These are phyloP conservation scores for Cytospora piceae DNA, from an alignment of 2,329 filamentous ascomycete genomes.

Conservation along the genomic window DNA sequence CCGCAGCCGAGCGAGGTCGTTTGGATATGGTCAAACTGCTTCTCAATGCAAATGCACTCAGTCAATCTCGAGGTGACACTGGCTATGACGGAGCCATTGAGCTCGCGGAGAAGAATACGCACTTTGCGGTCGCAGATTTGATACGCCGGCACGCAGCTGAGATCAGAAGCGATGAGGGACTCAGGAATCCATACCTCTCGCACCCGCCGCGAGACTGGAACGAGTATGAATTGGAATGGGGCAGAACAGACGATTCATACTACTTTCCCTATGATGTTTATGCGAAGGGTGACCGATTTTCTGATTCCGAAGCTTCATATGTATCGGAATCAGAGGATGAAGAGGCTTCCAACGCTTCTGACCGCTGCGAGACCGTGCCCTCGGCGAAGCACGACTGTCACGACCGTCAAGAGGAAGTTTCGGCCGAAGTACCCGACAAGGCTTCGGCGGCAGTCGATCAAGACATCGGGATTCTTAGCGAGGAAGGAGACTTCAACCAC, in stretches of 20 bases:
- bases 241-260: not conserved
- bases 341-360: not conserved
- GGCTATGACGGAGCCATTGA: slow-evolving; percentile 6
- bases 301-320: too few relatives aligned
- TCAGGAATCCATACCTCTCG: not conserved
- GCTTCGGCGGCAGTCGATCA: not conserved
- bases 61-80: not conserved
- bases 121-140: slow-evolving; percentile 3
- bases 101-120: not conserved
- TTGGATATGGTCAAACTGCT: slow-evolving; percentile 11
- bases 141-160: slow-evolving; percentile 4
- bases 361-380: not conserved
- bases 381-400: not conserved
- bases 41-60: slow-evolving; percentile 7
- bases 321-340: not conserved
- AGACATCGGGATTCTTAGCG: not conserved
- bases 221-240: not conserved
- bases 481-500: not conserved
- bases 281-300: too few relatives aligned
- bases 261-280: too few relatives aligned
- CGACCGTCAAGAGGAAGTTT: not conserved
- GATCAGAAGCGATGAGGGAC: not conserved
- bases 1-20: not conserved
- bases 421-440: not conserved
- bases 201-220: not conserved